Conservation (phyloP, 176 grass and related monocot genomes). For the Bromus sterilis region DNA sequence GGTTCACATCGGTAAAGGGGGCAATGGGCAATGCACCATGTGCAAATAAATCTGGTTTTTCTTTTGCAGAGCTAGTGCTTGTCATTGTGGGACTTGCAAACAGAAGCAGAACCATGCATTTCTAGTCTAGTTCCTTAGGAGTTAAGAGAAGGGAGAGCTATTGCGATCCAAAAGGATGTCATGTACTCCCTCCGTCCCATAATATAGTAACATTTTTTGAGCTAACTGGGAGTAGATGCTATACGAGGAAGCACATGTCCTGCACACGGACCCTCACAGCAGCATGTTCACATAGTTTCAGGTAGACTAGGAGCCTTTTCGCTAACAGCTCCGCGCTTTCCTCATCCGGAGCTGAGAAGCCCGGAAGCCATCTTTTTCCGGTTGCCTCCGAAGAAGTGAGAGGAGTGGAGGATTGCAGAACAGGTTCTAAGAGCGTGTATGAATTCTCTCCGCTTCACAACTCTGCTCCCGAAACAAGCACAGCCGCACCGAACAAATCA, state of each 20-base stretch:
- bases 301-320: no score
- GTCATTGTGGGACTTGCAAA: not conserved
- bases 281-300: not conserved
- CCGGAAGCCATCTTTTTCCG: no score
- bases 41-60: not conserved
- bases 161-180: not conserved
- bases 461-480: no score
- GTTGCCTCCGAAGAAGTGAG: no score
- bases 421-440: no score
- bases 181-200: not conserved
- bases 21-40: not conserved
- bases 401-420: no score
- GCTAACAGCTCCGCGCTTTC: no score
- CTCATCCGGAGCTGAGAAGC: no score
- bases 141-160: constrained; percentile 19
- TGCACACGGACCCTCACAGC: not conserved
- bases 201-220: no score
- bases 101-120: not conserved
- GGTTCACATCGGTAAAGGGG: not conserved
- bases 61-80: not conserved
- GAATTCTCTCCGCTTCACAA: no score
- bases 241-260: not conserved
- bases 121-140: constrained; percentile 8
- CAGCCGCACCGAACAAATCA: no score
- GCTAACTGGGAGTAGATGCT: no score